Evolutionary conservation across 352 stramenopile species (phyloP), one percentile per base, ranked within the genome.

Genomic region (Phytophthora multivora): DNA sequence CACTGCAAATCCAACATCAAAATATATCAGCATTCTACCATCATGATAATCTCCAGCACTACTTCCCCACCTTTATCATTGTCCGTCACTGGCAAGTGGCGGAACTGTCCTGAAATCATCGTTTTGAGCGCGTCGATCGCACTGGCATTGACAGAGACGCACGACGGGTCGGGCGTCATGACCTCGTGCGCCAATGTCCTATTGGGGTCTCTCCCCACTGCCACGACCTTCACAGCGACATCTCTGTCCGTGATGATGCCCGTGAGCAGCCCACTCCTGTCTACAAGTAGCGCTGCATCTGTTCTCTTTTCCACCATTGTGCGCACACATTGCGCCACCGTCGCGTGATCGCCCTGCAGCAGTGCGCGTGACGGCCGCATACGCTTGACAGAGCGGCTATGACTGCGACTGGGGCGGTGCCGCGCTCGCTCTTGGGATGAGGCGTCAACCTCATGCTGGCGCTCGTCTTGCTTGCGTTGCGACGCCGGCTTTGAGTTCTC

Each of bases 201-300:
- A 28, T 80, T 76, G 0, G 85, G 79, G 49, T 96, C 80, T 38
- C 97, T 82, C 21, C 90, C 79, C 31, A 96, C 87, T 0, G 94
- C 93, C 23, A 98, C 93, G 10, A 98, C 83, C 55, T 97, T 91
- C 28, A 96, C 75, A 4, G 94, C 97, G 52, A 99, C 93, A 62
- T 99, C 97, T 66, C 93, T 93, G 52, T 99, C 97, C 25, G 96
- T 99, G 5, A 98, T 73, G 62, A 99, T 99, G 36, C 97, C 97
- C 16, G 90, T 95, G 30, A 99, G 75, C 18, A 88, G 71, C 8
- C 96, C 96, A 36, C 86, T 87, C 16, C 76, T 70, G 59, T 96
- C 83, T 23, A 97, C 83, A 23, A 99, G 79, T 23, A 99, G 78
- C 19, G 95, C 90, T n/a, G 95, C 96, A 54, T 98, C 93, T 11